Evolutionary conservation across 805 yeast genomes (phyloP).

Genomic region (Grigorovia humatica): DNA sequence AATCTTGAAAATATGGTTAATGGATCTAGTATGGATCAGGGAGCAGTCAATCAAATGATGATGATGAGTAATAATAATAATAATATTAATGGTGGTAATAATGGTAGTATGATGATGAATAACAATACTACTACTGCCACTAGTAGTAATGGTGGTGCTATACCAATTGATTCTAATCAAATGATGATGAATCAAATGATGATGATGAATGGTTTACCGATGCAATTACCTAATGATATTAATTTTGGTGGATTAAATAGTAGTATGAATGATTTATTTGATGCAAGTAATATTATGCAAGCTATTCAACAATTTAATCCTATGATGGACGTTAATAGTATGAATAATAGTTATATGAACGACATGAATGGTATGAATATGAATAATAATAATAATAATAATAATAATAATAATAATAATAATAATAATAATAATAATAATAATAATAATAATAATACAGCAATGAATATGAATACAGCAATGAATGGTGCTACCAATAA

Average conservation of each 20-base stretch:
- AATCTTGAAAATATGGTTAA: neutral
- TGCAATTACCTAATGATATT: neutral
- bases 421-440: neutral
- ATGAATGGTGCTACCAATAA: neutral
- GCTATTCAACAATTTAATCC: constrained; percentile 12
- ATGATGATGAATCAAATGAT: neutral
- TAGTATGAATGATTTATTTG: constrained; percentile 12
- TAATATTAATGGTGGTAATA: too few relatives aligned
- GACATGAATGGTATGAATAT: constrained; percentile 1
- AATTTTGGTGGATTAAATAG: constrained; percentile 1
- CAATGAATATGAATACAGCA: neutral
- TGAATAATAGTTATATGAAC: constrained; percentile 1
- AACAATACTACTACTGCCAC: too few relatives aligned
- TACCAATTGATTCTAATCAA: neutral
- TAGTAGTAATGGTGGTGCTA: too few relatives aligned
- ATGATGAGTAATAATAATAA: too few relatives aligned
- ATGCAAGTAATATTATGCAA: constrained; percentile 24
- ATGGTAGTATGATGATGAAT: too few relatives aligned
- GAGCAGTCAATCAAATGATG: too few relatives aligned
- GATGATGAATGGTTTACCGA: neutral
- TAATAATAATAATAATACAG: neutral
- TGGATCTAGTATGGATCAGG: neutral
- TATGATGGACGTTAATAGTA: constrained; percentile 1
- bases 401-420: neutral
- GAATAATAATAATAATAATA: constrained; percentile 1